Evolutionary conservation across 495 filamentous ascomycete genomes (phyloP).

Genomic region (Neurospora tetraspora): DNA sequence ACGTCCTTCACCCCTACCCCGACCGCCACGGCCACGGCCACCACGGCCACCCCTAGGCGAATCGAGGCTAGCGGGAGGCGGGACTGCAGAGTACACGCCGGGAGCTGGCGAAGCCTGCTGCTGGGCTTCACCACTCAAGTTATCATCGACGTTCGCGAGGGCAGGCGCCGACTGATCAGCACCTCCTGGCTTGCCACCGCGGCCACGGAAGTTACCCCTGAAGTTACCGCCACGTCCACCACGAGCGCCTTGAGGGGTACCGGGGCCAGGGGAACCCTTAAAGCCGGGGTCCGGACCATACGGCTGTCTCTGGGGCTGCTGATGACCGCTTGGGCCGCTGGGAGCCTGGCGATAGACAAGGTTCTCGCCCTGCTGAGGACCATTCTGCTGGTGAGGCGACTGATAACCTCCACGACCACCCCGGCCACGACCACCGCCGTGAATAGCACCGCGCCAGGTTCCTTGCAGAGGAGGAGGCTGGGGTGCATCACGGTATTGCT

Average conservation of each 20-base stretch:
- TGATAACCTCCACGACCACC: conserved; percentile 29
- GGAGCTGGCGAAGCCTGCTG: conserved; percentile 8
- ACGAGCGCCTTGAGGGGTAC: conserved; percentile 13
- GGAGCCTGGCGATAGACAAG: conserved; percentile 27
- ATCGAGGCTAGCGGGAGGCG: conserved; percentile 65
- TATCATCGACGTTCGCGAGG: conserved; percentile 12
- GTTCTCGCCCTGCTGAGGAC: conserved; percentile 25
- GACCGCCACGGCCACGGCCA: conserved; percentile 27
- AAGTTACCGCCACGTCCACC: conserved; percentile 25
- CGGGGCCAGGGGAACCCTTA: conserved; percentile 8
- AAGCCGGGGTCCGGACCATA: neutral
- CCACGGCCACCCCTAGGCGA: conserved; percentile 44
- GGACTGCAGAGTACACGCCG: conserved; percentile 57
- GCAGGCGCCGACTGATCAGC: conserved; percentile 16
- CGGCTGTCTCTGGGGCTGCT: conserved; percentile 12
- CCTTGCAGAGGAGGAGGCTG: conserved; percentile 60
- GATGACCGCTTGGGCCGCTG: neutral
- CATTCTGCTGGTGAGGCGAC: conserved; percentile 7
- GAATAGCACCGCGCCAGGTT: conserved; percentile 61
- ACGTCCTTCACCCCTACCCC: conserved; percentile 19
- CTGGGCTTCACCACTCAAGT: neutral
- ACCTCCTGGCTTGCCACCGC: conserved; percentile 23
- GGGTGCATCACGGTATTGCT: conserved; percentile 59
- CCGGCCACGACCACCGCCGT: conserved; percentile 18
- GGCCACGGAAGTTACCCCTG: conserved; percentile 18